A percentile compares a stretch with the other conserved stretches of the same genome.
phyloP scores from a whole-genome alignment of 1,284 basidiomycete genomes.

The Heterobasidion annosum region DNA sequence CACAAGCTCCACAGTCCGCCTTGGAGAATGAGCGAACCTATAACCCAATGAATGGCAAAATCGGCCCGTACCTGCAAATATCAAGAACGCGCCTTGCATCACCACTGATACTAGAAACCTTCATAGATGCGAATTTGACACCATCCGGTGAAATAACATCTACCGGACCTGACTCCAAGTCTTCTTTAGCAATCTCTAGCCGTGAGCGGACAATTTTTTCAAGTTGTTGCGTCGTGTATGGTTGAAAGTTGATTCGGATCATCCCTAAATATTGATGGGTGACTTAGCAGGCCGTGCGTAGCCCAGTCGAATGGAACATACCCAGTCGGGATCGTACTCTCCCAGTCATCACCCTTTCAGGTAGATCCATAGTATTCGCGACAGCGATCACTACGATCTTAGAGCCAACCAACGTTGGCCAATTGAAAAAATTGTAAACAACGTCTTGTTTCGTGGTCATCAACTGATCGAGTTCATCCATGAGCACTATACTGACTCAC shows the following conservation, averaged over 20 bases:
- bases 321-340: conserved; percentile 90
- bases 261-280: conserved; percentile 52
- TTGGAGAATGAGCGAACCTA: conserved; percentile 15
- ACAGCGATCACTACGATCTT: conserved; percentile 94
- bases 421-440: conserved; percentile 99
- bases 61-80: conserved; percentile 62
- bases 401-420: conserved; percentile 85
- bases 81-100: conserved; percentile 93
- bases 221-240: conserved; percentile 80
- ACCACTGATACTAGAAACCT: conserved; percentile 88
- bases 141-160: conserved; percentile 72
- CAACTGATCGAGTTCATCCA: conserved; percentile 97
- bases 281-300: background rate
- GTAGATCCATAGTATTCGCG: conserved; percentile 97
- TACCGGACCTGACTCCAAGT: conserved; percentile 27
- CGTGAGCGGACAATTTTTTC: conserved; percentile 84
- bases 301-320: conserved; percentile 20
- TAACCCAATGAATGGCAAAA: background rate
- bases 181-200: conserved; percentile 49
- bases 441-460: conserved; percentile 96
- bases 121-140: conserved; percentile 85
- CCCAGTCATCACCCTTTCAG: conserved; percentile 87
- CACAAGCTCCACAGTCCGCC: conserved; percentile 81
- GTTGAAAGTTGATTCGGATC: conserved; percentile 90
- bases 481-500: conserved; percentile 74